Conservation (phyloP, 2,329 filamentous ascomycete genomes). For the Phoma sp. region DNA sequence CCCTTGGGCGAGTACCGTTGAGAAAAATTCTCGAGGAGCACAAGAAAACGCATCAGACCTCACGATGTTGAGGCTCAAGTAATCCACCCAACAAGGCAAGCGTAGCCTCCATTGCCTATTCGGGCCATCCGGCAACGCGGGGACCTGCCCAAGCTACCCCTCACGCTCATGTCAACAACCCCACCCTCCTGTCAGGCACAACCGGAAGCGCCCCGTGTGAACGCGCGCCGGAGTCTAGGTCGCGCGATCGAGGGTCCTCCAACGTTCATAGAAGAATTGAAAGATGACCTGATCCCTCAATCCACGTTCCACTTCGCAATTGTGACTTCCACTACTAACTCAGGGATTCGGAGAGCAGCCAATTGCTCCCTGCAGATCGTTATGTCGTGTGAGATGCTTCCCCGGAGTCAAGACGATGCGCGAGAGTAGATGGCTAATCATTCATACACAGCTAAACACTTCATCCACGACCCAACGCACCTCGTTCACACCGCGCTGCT, state of each 20-base stretch:
- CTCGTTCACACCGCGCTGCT: conserved; percentile 80
- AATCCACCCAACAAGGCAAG: not conserved
- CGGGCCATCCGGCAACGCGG: conserved; percentile 1
- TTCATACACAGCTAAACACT: conserved; percentile 74
- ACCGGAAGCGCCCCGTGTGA: conserved; percentile 1
- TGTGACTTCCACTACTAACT: too few relatives aligned
- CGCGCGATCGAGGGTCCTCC: not conserved
- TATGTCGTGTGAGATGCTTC: conserved; percentile 8
- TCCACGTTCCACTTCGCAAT: not conserved
- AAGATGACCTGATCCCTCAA: not conserved
- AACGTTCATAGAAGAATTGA: not conserved
- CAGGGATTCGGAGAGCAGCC: not conserved
- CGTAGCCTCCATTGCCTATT: not conserved
- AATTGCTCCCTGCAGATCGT: not conserved
- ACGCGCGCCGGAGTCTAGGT: not conserved
- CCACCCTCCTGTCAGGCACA: conserved; percentile 1
- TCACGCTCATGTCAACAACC: conserved; percentile 2
- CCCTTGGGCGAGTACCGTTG: not conserved
- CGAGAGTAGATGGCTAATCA: too few relatives aligned
- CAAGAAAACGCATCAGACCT: too few relatives aligned
- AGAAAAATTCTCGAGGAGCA: not conserved
- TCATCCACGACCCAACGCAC: conserved; percentile 82
- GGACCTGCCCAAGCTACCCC: conserved; percentile 9
- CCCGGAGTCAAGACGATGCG: not conserved
- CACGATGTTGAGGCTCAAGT: not conserved